Evolutionary conservation across 106 monocot genomes (phyloP).

Genomic region (Dendrobium nobile): DNA sequence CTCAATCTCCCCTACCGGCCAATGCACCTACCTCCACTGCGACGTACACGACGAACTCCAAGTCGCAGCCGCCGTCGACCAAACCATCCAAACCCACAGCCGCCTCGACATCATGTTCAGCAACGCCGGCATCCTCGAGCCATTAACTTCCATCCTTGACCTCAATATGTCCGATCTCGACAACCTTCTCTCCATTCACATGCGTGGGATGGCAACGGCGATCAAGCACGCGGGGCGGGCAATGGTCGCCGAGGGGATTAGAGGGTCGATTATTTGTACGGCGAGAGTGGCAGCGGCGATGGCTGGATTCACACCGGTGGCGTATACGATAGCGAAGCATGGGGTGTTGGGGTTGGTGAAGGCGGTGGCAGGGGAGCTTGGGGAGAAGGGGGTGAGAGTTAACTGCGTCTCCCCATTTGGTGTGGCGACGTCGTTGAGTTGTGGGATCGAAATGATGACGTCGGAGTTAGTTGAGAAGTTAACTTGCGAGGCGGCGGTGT

Average conservation of each 20-base stretch:
- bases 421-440: constrained; percentile 38
- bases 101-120: constrained; percentile 28
- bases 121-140: constrained; percentile 20
- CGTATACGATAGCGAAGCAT: constrained; percentile 65
- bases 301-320: constrained; percentile 12
- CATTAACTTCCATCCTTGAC: neutral
- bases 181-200: constrained; percentile 7
- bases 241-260: neutral
- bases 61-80: constrained; percentile 5
- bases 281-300: constrained; percentile 1
- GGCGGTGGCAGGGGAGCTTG: constrained; percentile 48
- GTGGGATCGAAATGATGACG: constrained; percentile 28
- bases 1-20: constrained; percentile 6
- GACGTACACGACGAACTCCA: constrained; percentile 20
- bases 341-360: constrained; percentile 44
- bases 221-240: constrained; percentile 23
- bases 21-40: constrained; percentile 14
- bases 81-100: constrained; percentile 7
- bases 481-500: constrained; percentile 25
- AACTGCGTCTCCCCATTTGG: constrained; percentile 80
- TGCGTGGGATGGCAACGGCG: neutral
- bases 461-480: constrained; percentile 15
- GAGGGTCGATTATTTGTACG: constrained; percentile 16
- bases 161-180: constrained; percentile 9
- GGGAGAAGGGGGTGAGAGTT: constrained; percentile 45